phyloP scores from a whole-genome alignment of 345 rosid genomes.

The Gossypioides kirkii region DNA sequence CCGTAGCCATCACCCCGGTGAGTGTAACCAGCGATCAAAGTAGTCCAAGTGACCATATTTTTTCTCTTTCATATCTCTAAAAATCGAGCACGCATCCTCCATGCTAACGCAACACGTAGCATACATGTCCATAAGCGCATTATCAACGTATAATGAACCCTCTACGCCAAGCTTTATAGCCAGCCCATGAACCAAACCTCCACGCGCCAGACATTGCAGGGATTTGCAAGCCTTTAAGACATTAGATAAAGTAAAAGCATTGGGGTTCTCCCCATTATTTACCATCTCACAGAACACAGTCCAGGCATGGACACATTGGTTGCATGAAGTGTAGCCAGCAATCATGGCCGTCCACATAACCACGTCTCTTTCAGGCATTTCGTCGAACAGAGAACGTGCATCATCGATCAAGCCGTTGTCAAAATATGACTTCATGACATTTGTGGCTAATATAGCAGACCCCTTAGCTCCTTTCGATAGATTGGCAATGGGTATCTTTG shows the following conservation, averaged over 20 bases:
- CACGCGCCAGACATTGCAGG: slow-evolving; percentile 45
- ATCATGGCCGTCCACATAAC: slow-evolving; percentile 73
- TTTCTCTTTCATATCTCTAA: slow-evolving; percentile 43
- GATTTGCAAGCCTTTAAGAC: slow-evolving; percentile 72
- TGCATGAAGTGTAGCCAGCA: slow-evolving; percentile 49
- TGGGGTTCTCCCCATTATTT: slow-evolving; percentile 37
- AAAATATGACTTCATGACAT: slow-evolving; percentile 46
- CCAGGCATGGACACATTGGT: slow-evolving; percentile 45
- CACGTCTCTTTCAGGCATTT: slow-evolving; percentile 66
- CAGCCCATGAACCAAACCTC: slow-evolving; percentile 60
- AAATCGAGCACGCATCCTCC: slow-evolving; percentile 57
- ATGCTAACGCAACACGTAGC: slow-evolving; percentile 54
- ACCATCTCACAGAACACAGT: slow-evolving; percentile 55
- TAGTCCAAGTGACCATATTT: slow-evolving; percentile 78
- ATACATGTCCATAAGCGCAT: slow-evolving; percentile 69
- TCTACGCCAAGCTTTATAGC: slow-evolving; percentile 55
- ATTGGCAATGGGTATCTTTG: slow-evolving; percentile 13
- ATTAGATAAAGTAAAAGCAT: slow-evolving; percentile 61
- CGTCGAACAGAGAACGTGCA: slow-evolving; percentile 63
- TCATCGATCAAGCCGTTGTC: slow-evolving; percentile 34
- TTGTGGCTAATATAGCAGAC: slow-evolving; percentile 65
- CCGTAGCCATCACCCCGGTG: slow-evolving; percentile 63
- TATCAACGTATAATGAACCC: slow-evolving; percentile 59
- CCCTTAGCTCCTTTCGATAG: slow-evolving; percentile 26
- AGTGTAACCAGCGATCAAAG: slow-evolving; percentile 70